Conservation (phyloP, 352 stramenopile genomes). For the Pythium folliculosum region DNA sequence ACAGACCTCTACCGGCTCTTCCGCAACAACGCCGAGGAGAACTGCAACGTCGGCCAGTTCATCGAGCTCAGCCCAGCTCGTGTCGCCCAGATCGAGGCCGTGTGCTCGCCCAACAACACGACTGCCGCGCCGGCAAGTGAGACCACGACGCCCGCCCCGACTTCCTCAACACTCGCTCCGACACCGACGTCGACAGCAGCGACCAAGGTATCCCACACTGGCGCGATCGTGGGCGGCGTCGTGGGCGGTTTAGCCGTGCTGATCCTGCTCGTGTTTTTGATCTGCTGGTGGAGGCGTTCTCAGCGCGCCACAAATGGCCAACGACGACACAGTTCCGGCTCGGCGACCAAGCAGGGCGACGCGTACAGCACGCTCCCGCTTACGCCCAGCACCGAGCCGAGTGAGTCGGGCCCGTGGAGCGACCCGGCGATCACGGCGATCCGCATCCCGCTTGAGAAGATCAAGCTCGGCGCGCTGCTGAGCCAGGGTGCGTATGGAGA, state of each 20-base stretch:
- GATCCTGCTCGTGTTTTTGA: not conserved
- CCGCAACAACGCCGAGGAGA: conserved; percentile 9
- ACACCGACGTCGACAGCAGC: not conserved
- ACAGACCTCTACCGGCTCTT: conserved; percentile 14
- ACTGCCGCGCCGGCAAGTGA: not conserved
- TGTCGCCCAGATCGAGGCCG: not conserved
- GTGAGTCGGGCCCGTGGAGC: not conserved
- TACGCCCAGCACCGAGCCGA: not conserved
- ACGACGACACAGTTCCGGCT: not conserved
- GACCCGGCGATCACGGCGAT: conserved; percentile 5
- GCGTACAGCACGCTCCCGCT: conserved; percentile 4
- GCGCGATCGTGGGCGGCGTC: conserved; percentile 1
- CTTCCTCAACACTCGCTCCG: not conserved
- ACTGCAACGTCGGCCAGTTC: conserved; percentile 1
- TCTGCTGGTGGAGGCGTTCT: not conserved
- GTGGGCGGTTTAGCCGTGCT: not conserved
- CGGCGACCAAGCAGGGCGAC: not conserved
- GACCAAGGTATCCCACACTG: not conserved
- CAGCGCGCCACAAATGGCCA: not conserved
- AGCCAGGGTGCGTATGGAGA: conserved; percentile 12
- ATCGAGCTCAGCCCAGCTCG: not conserved
- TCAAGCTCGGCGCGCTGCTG: conserved; percentile 4
- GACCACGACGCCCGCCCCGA: not conserved
- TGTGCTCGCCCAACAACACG: not conserved
- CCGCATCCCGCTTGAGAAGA: conserved; percentile 11